These are phyloP conservation scores for Cucumis sativus DNA, from an alignment of 306 rosid species.

Conservation along the genomic window DNA sequence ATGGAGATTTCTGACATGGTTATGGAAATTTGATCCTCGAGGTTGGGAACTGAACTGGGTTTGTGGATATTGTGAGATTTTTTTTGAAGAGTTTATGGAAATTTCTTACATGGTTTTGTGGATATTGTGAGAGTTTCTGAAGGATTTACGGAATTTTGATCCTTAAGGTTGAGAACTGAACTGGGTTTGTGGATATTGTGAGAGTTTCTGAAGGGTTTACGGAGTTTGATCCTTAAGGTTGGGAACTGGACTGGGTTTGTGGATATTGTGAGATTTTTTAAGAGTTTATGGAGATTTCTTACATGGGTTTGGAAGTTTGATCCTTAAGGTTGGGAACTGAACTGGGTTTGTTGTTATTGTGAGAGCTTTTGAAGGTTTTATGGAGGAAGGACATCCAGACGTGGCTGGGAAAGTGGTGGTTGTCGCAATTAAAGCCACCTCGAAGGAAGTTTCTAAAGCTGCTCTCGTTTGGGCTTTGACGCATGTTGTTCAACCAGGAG, in stretches of 20 bases:
- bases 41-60: too few species aligned
- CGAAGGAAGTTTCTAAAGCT: slow-evolving; percentile 57
- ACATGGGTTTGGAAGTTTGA: slow-evolving; percentile 22
- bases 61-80: too few species aligned
- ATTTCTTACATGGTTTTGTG: slow-evolving; percentile 17
- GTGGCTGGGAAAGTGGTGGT: slow-evolving; percentile 63
- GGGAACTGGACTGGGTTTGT: too few species aligned
- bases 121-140: too few species aligned
- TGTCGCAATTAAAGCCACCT: slow-evolving; percentile 78
- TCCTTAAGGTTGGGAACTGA: neutral
- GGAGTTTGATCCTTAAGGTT: neutral
- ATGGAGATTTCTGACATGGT: neutral
- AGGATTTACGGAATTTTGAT: slow-evolving; percentile 2
- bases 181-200: neutral
- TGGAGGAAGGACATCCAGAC: slow-evolving; percentile 25
- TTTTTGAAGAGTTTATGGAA: neutral
- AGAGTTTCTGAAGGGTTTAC: neutral
- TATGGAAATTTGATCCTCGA: neutral
- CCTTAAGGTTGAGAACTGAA: neutral
- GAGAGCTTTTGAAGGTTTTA: neutral
- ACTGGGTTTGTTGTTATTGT: neutral
- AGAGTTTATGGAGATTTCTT: slow-evolving; percentile 6
- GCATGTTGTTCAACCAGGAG: slow-evolving; percentile 93
- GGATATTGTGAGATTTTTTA: too few species aligned
- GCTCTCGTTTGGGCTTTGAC: slow-evolving; percentile 94